Percentiles rank a stretch among this genome's conserved stretches.
These are phyloP conservation scores for Ambrosiella xylebori DNA, from an alignment of 2,329 filamentous ascomycete genomes.

Conservation along the genomic window DNA sequence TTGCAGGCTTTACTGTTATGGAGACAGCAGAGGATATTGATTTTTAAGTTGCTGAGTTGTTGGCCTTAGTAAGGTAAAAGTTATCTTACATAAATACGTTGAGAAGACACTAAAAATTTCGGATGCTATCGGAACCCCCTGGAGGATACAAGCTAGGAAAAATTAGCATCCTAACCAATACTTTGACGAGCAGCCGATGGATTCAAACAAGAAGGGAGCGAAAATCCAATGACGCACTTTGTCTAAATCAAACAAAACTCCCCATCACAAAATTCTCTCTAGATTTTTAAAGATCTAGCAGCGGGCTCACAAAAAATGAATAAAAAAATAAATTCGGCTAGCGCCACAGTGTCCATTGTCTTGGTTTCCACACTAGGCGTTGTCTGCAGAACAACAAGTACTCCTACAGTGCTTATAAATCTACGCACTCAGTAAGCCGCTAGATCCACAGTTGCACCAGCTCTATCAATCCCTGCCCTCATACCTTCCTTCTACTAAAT, in stretches of 20 bases:
- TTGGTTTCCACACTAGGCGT: too few species aligned
- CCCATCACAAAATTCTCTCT: not conserved
- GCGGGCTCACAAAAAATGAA: conserved; percentile 13
- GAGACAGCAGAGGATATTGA: too few species aligned
- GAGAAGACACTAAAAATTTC: too few species aligned
- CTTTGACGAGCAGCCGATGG: too few species aligned
- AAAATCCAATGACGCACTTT: not conserved
- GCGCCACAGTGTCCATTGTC: too few species aligned
- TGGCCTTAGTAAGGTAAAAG: too few species aligned
- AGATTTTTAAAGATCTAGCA: not conserved
- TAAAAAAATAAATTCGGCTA: conserved; percentile 13
- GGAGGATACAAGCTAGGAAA: too few species aligned
- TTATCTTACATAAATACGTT: too few species aligned
- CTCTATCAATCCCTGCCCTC: not conserved
- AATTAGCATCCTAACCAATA: too few species aligned
- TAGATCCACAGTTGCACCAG: not conserved
- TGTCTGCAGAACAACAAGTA: not conserved
- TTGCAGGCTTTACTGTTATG: too few species aligned
- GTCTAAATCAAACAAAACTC: not conserved
- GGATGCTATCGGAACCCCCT: too few species aligned
- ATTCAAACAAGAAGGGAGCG: not conserved
- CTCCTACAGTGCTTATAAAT: conserved; percentile 10
- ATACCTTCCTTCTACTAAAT: not conserved
- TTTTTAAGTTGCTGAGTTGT: too few species aligned
- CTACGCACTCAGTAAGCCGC: not conserved